Base-by-base conservation (phyloP, 2,329 filamentous ascomycete genomes). In the Penicillium palitans region DNA sequence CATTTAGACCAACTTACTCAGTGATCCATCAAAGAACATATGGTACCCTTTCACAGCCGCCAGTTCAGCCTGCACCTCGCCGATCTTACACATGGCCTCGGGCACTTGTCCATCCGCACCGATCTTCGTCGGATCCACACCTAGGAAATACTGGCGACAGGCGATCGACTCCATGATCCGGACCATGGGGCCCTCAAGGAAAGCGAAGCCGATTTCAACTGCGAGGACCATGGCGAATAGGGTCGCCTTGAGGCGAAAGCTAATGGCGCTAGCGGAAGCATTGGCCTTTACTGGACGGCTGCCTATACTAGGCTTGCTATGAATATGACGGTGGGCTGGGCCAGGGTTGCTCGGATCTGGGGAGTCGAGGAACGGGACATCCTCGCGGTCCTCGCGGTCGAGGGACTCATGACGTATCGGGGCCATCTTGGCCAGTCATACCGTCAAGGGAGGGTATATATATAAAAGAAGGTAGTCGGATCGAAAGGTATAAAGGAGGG, bases 21-120 rank as follows among this genome's bases (percentile, higher is more conserved):
- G 59, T 31, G 76, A 58, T 4, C 75, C 77, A 64, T 81, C 78
- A 59, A 81, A 82, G 54, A 79, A 79, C 60, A 80, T 79, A 66
- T 77, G 74, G 70, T 80, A 80, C 2, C 79, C 80, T 61, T 81
- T 80, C 13, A 83, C 77, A 53, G 78, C 77, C 1, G 80, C 80
- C 63, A 83, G 62, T 65, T 79, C 76, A 47, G 79, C 73, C 63
- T 83, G 80, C 21, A 83, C 74, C 42, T 72, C 72, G 33, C 77
- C 74, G n/a, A 78, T 68, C 69, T 83, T 83, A 67, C 81, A 83
- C 61, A 79, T 63, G n/a, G 73, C 70, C 70, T 83, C 81, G 1
- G 74, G 69, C 17, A 83, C 75, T 25, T 73, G 70, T 13, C 79
- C 78, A 59, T 76, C 70, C 9, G 65, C 58, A 1, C 68, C 70